phyloP scores from a whole-genome alignment of 176 grass and related monocot genomes.

The Oryza brachyantha region DNA sequence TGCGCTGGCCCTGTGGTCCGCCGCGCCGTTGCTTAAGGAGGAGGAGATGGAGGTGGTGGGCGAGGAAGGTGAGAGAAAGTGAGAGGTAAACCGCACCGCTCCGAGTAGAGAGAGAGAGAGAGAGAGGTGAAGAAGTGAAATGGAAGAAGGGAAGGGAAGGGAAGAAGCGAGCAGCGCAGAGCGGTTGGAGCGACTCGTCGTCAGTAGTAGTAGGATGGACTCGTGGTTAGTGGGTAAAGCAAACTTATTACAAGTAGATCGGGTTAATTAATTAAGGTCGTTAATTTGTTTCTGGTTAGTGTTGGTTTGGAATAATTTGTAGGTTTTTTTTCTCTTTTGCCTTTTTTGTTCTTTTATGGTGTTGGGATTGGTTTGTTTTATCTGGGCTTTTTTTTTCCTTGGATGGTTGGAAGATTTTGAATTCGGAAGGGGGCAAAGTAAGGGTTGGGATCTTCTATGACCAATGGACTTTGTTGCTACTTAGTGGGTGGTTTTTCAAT shows the following conservation, averaged over 20 bases:
- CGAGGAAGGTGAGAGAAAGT: constrained; percentile 58
- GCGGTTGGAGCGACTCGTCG: neutral
- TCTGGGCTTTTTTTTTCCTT: neutral
- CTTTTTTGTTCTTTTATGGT: neutral
- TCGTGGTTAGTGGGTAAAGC: neutral
- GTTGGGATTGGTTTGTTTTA: constrained; percentile 8
- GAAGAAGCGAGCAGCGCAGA: neutral
- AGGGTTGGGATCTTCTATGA: constrained; percentile 4
- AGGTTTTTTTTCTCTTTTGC: neutral
- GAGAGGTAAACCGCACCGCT: constrained; percentile 59
- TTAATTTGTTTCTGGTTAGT: neutral
- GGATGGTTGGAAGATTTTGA: constrained; percentile 43
- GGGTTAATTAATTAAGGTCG: neutral
- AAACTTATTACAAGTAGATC: neutral
- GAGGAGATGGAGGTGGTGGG: constrained; percentile 31
- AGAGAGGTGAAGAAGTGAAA: constrained; percentile 46
- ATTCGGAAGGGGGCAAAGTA: neutral
- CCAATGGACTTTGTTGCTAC: neutral
- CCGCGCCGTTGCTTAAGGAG: constrained; percentile 42
- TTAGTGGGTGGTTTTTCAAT: too few relatives aligned
- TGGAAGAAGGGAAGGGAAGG: constrained; percentile 2
- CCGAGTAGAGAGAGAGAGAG: too few relatives aligned
- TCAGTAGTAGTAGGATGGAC: neutral
- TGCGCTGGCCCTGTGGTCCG: neutral
- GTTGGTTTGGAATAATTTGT: neutral